Evolutionary conservation across 2,329 filamentous ascomycete genomes (phyloP).

Genomic region (Aspergillus brunneoviolaceus): DNA sequence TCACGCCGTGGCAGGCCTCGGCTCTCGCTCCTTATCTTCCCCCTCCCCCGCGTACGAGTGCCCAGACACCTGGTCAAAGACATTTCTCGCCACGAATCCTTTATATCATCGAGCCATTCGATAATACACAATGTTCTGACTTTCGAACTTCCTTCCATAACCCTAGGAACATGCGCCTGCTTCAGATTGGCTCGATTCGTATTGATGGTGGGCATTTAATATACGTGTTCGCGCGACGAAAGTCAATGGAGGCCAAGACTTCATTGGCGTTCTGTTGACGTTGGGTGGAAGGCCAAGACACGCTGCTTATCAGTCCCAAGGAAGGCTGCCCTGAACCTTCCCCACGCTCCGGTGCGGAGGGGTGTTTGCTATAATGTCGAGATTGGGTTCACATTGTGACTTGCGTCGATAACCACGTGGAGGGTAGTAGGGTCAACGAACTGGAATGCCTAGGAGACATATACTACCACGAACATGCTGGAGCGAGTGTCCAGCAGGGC

Average conservation of each 20-base stretch:
- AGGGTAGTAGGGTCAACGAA: background rate
- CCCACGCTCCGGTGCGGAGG: background rate
- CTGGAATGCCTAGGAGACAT: background rate
- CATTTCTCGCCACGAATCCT: background rate
- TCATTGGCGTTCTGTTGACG: background rate
- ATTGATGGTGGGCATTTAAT: background rate
- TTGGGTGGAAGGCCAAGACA: background rate
- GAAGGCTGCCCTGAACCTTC: background rate
- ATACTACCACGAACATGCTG: background rate
- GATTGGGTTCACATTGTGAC: background rate
- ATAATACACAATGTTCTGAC: background rate
- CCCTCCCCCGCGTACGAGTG: background rate
- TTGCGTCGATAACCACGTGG: background rate
- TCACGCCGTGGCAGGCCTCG: background rate
- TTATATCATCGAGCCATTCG: background rate
- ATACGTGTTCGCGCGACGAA: background rate
- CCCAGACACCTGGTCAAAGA: background rate
- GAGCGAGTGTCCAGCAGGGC: background rate
- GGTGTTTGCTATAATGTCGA: background rate
- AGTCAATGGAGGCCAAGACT: background rate
- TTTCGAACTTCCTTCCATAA: background rate
- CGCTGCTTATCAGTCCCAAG: background rate
- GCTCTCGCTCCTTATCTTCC: background rate
- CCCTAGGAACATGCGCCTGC: background rate
- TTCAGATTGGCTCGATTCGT: background rate